Base-by-base conservation (phyloP, 2,329 filamentous ascomycete species). In the Aspergillus sp. region DNA sequence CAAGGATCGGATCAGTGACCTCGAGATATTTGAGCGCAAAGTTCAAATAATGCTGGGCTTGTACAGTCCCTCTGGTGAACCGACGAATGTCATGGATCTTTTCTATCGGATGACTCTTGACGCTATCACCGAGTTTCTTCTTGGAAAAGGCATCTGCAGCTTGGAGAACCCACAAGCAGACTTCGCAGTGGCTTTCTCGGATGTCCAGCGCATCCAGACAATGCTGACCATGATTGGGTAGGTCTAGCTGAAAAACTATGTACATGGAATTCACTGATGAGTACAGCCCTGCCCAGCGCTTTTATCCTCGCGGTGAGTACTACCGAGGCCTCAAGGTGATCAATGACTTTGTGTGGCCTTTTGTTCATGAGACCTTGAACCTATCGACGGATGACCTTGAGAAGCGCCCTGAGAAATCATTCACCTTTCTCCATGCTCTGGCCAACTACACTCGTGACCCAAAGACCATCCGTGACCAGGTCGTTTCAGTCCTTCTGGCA, bases 101-200 rank as follows among this genome's bases (percentile, higher is more conserved):
- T 59, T 59, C 51, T 59, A 54, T 43, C 43, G 50, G 13, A 59
- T 59, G 57, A 59, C 50, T 17, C 57, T 59, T 8, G 57, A 59
- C 38, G 50, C 57, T 7, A 59, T 59, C 45, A 54, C 57, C 17
- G 43, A 54, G 25, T 59, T 54, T 22, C 45, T 59, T 15, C 57
- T 59, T 2, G 50, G 57, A 22, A 48, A 59, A 17, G 45, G 50
- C 19, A 59, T 59, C 41, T 49, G 54, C 30, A 59, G 50, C 19
- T 31, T 59, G 7, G 50, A 59, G 41, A 59, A 59, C 49, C 51
- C 57, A 3, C 57, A 54, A 49, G 30, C 51, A 30, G 50, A 59
- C 41, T 54, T 59, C 25, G 57, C 57, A 13, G 3, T 59, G 30
- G 57, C 50, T 2, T 59, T 59, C 45, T 52, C 57, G 22, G 49